Percentiles rank a stretch among this genome's conserved stretches.
phyloP scores from a whole-genome alignment of 176 grass and related monocot species.

The Dendrocalamus sinicus region DNA sequence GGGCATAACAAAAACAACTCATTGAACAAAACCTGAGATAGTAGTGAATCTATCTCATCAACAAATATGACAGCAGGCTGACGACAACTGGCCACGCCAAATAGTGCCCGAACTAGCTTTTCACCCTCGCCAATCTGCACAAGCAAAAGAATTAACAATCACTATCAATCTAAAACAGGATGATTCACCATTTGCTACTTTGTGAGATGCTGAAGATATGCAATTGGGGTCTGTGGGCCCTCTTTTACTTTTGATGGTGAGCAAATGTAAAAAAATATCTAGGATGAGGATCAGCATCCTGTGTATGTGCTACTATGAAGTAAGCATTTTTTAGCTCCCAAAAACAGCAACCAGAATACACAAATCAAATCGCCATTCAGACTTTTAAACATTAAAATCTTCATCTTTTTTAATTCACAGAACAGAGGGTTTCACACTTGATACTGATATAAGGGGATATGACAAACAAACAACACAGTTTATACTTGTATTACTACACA shows the following conservation, averaged over 20 bases:
- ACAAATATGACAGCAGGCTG: slow-evolving; percentile 98
- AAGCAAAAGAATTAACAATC: slow-evolving; percentile 28
- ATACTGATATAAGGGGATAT: neutral
- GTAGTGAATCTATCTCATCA: slow-evolving; percentile 93
- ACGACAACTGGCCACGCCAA: slow-evolving; percentile 92
- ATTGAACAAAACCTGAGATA: slow-evolving; percentile 77
- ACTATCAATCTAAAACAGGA: slow-evolving; percentile 14
- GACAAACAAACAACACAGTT: slow-evolving; percentile 20
- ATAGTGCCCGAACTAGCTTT: slow-evolving; percentile 93
- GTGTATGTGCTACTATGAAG: slow-evolving; percentile 19
- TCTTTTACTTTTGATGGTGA: neutral
- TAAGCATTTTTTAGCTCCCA: neutral
- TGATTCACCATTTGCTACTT: neutral
- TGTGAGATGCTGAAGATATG: neutral
- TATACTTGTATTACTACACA: slow-evolving; percentile 13
- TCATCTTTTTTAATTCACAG: neutral
- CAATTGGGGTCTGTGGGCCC: neutral
- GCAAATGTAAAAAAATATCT: neutral
- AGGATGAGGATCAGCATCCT: neutral
- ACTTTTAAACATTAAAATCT: neutral
- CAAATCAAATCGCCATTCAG: neutral
- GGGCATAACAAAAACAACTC: slow-evolving; percentile 23
- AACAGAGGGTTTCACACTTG: slow-evolving; percentile 9
- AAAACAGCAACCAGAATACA: slow-evolving; percentile 4
- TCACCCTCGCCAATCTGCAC: slow-evolving; percentile 97